These are phyloP conservation scores for Mrakia frigida DNA, from an alignment of 768 basidiomycete species.

Conservation along the genomic window DNA sequence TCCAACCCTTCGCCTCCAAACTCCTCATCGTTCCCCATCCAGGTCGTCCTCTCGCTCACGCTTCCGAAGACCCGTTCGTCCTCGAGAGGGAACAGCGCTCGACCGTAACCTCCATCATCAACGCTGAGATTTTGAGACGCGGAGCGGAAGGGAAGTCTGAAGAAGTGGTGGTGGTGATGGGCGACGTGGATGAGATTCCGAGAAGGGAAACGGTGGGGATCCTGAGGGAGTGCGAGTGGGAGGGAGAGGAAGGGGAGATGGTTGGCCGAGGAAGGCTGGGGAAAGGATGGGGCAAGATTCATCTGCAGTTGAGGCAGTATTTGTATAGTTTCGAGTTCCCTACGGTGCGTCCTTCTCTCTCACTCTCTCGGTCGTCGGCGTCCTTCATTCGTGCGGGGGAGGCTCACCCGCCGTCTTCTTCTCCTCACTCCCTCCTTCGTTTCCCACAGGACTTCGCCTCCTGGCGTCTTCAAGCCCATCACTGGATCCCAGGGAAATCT, in stretches of 20 bases:
- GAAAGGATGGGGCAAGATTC: slow-evolving; percentile 47
- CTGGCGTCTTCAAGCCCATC: slow-evolving; percentile 57
- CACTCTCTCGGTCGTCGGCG: background rate
- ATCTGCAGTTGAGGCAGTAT: slow-evolving; percentile 59
- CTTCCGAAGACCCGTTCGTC: slow-evolving; percentile 51
- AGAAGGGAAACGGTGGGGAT: slow-evolving; percentile 53
- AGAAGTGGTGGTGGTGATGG: slow-evolving; percentile 53
- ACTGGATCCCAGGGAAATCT: slow-evolving; percentile 47
- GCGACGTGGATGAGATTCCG: slow-evolving; percentile 62
- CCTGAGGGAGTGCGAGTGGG: slow-evolving; percentile 47
- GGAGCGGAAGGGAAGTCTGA: background rate
- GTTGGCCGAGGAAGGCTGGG: background rate
- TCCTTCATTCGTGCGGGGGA: too few species aligned
- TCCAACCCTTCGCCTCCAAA: slow-evolving; percentile 53
- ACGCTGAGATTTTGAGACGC: slow-evolving; percentile 42
- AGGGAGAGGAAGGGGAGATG: slow-evolving; percentile 38
- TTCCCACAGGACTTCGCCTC: slow-evolving; percentile 16
- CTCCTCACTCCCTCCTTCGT: background rate
- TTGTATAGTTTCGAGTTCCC: slow-evolving; percentile 62
- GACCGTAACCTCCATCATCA: slow-evolving; percentile 45
- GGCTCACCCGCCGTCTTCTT: background rate
- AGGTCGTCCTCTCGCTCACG: slow-evolving; percentile 22
- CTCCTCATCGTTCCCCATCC: slow-evolving; percentile 53
- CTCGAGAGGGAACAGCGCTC: slow-evolving; percentile 52
- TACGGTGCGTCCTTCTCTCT: slow-evolving; percentile 49